phyloP scores from a whole-genome alignment of 352 stramenopile species.

The Globisporangium camurandrum region DNA sequence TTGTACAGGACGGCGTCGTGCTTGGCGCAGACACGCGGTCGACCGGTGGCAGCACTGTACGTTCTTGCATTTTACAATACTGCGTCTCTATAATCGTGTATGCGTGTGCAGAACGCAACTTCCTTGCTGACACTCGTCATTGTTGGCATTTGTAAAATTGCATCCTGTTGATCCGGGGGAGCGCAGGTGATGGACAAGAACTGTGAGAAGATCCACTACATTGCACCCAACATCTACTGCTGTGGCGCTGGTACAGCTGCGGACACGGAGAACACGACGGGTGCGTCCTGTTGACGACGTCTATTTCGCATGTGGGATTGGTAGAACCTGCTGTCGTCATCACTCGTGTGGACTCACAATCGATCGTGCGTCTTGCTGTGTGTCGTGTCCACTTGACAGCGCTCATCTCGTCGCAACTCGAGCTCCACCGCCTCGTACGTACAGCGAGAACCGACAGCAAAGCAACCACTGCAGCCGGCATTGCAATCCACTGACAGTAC shows the following conservation, averaged over 20 bases:
- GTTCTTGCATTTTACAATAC: neutral
- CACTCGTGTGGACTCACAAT: neutral
- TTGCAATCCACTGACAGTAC: neutral
- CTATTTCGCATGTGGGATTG: no score
- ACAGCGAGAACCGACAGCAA: neutral
- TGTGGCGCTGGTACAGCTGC: conserved; percentile 96
- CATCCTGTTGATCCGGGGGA: neutral
- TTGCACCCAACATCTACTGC: conserved; percentile 99
- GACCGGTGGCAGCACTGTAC: conserved; percentile 88
- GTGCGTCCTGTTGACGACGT: conserved; percentile 2
- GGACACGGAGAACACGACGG: conserved; percentile 94
- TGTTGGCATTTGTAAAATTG: neutral
- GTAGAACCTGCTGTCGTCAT: no score
- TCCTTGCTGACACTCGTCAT: neutral
- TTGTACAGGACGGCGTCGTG: conserved; percentile 88
- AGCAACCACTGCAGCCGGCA: neutral
- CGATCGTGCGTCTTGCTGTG: neutral
- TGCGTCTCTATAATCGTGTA: no score
- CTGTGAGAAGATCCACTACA: conserved; percentile 99
- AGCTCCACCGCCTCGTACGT: conserved; percentile 91
- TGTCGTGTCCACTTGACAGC: conserved; percentile 6
- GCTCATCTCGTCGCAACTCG: conserved; percentile 88
- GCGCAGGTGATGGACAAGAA: conserved; percentile 96
- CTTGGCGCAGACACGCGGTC: conserved; percentile 97
- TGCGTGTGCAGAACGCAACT: no score